Evolutionary conservation across 2,329 filamentous ascomycete genomes (phyloP), one percentile per base, ranked within the genome.

Genomic region (Beauveria brongniartii): DNA sequence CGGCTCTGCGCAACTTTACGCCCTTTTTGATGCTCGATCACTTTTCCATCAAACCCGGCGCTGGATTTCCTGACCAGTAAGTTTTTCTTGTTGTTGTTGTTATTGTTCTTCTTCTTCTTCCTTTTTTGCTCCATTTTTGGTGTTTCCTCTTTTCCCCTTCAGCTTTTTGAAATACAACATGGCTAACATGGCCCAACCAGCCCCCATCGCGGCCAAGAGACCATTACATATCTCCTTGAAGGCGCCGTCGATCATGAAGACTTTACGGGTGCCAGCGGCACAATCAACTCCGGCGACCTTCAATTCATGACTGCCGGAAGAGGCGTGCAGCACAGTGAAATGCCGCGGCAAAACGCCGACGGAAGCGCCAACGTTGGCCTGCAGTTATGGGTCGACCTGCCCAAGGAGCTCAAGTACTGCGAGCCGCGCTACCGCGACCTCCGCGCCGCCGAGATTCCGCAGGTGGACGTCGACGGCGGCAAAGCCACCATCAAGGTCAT

Each of bases 1-100:
- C 89, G 5, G 82, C 89, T 66, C 81, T 97, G 24, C 86, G 87
- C 70, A 91, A 96, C 78, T 88, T 97, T 74, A 90, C 87, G 16
- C 94, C 93, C 0, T 97, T 97, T 76, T 81, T 97, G 50, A 96
- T 97, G 92, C 89, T 97, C 52, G 93, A 97, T 72, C 90, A 97
- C 77, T 97, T 97, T 78, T 84, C 81, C 59, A 85, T 94, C 67
- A 83, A 84, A 58, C 86, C 87, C 1, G 91, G 90, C 62, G 89
- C 92, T 10, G 92, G 92, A 0, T 97, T 97, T 72, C 92, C 92
- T 0, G 92, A 97, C 71, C 92, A 97, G 73, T 75, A 67, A 46
- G 73, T 70, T 50, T 48, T 43, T 47, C 8, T 28, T n/a, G n/a
- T n/a, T n/a, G n/a, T n/a, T n/a, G n/a, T n/a, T n/a, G n/a, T n/a